These are phyloP conservation scores for Beauveria varroae DNA, from an alignment of 2,329 filamentous ascomycete genomes.

Conservation along the genomic window DNA sequence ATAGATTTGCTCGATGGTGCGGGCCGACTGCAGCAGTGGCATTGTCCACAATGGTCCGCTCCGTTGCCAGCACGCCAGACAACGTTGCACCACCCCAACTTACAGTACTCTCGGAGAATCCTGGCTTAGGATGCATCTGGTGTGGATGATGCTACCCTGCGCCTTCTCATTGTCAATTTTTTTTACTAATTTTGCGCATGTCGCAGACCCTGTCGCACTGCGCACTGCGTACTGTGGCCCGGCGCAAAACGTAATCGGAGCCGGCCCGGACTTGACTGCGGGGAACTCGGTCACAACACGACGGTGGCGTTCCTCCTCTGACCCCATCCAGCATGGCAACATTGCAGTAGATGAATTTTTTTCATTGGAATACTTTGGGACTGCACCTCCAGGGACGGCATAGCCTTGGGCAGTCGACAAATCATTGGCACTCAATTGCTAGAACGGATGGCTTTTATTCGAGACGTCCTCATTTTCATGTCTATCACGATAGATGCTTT, in stretches of 20 bases:
- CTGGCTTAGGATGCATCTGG: neutral
- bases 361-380: neutral
- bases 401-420: no score
- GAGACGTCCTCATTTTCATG: no score
- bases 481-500: neutral
- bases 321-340: neutral
- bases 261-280: neutral
- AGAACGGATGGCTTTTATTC: no score
- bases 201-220: neutral
- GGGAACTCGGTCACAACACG: neutral
- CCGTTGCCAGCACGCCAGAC: neutral
- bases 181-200: neutral
- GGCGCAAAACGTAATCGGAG: slow-evolving; percentile 5
- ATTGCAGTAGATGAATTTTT: neutral
- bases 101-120: neutral
- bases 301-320: neutral
- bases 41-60: neutral
- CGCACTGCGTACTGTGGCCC: neutral
- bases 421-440: no score
- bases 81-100: neutral
- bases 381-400: no score
- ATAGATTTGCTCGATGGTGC: neutral
- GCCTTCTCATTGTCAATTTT: neutral
- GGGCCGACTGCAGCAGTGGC: neutral
- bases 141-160: neutral